Base-by-base conservation (phyloP, 1,284 basidiomycete genomes). In the Cryptococcus sp. region DNA sequence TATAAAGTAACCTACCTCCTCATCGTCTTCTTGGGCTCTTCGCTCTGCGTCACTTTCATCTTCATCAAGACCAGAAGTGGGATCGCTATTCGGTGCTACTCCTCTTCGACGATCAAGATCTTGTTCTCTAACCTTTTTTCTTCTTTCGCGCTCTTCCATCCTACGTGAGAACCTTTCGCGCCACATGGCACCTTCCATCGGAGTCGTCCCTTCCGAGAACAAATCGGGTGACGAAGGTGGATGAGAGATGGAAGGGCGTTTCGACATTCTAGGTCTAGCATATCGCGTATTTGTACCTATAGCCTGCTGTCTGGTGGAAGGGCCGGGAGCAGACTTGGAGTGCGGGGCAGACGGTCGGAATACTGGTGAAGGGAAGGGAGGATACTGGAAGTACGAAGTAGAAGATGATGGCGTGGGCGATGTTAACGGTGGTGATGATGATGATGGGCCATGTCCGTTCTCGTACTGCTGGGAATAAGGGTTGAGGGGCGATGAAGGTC, bases 21-120 rank as follows among this genome's bases (percentile, higher is more conserved):
- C 75, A 45, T 77, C 75, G 50, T 75, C 75, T 20, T 60, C 63
- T 54, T 73, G 66, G 6, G 72, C 74, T 58, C 59, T 65, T 17
- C 64, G 43, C 50, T 70, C 73, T 8, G 65, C 66, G 46, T 71
- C 71, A 26, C 72, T 74, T 25, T 73, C 70, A 55, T 72, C 67
- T 37, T 56, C 46, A 38, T 43, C 22, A 45, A 45, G 52, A 51
- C 43, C 60, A 57, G 11, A 46, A 10, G 37, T 61, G 5, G 51
- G 52, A n/a, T 34, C 54, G 13, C 46, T 26, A 17, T 40, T 47
- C 39, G 29, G 29, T 34, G 15, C 48, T 39, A 58, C 58, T 22
- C 69, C 66, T 22, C 74, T 55, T 23, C 72, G 51, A 16, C 62
- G 55, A 17, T 66, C 58, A 34, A 75, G 41, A 47, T 72, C 67